These are phyloP conservation scores for Yamadazyma atlantica DNA, from an alignment of 1,139 yeast genomes.

Conservation along the genomic window DNA sequence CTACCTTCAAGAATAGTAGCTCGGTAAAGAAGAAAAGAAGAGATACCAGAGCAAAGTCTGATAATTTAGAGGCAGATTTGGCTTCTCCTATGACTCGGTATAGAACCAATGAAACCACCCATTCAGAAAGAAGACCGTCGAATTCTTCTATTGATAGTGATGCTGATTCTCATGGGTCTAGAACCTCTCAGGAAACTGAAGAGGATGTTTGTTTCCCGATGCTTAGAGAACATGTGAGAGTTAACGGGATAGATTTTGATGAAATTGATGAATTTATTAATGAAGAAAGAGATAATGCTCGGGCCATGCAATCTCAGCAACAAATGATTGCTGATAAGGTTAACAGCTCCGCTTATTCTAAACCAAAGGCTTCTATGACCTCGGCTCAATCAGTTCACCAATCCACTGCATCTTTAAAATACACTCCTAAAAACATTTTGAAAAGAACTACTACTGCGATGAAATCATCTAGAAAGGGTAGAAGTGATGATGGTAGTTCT, in stretches of 20 bases:
- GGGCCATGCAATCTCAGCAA: conserved; percentile 29
- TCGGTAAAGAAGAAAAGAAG: conserved; percentile 13
- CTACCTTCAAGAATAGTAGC: conserved; percentile 6
- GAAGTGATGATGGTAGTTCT: conserved; percentile 8
- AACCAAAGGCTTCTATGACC: conserved; percentile 7
- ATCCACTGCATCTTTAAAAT: conserved; percentile 55
- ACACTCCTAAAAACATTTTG: conserved; percentile 51
- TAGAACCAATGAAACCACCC: conserved; percentile 34
- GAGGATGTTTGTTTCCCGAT: conserved; percentile 98
- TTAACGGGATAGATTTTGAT: conserved; percentile 76
- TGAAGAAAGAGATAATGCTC: conserved; percentile 42
- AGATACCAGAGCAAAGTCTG: conserved; percentile 17
- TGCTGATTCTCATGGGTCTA: conserved; percentile 67
- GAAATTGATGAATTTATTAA: conserved; percentile 74
- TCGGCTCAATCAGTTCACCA: conserved; percentile 16
- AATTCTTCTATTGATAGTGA: conserved; percentile 55
- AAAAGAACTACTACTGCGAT: conserved; percentile 18
- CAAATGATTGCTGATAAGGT: conserved; percentile 25
- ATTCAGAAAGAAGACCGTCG: conserved; percentile 31
- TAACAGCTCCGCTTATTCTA: not conserved
- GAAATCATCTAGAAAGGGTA: not conserved
- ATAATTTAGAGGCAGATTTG: conserved; percentile 28
- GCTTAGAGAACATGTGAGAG: conserved; percentile 67
- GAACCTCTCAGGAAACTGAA: conserved; percentile 83
- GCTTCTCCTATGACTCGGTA: conserved; percentile 32